Conservation (phyloP, 805 yeast genomes). For the Dipodascus geniculatus region DNA sequence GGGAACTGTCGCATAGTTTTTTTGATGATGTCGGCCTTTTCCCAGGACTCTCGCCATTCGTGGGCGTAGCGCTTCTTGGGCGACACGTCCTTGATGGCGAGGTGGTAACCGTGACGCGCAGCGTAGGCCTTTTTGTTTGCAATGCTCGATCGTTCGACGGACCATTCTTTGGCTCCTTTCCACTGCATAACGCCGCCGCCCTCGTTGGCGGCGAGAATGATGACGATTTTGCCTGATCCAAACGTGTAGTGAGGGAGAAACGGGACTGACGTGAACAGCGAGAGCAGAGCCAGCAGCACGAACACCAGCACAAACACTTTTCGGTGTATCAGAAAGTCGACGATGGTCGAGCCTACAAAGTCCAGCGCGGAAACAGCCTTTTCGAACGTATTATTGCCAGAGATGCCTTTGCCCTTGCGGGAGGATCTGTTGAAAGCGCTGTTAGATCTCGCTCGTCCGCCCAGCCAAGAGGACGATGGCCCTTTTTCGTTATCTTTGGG, state of each 20-base stretch:
- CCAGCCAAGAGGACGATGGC: not conserved
- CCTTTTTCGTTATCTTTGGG: not conserved
- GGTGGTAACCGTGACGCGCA: conserved; percentile 75
- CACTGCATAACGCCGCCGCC: conserved; percentile 96
- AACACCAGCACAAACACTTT: conserved; percentile 20
- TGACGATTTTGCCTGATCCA: conserved; percentile 36
- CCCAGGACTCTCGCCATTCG: conserved; percentile 98
- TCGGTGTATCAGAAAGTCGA: conserved; percentile 8
- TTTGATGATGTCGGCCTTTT: conserved; percentile 81
- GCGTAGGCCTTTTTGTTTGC: conserved; percentile 85
- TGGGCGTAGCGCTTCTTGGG: conserved; percentile 81
- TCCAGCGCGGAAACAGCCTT: not conserved
- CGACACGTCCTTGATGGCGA: conserved; percentile 82
- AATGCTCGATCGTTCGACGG: conserved; percentile 81
- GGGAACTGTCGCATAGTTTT: conserved; percentile 95
- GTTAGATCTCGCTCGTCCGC: not conserved
- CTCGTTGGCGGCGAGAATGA: conserved; percentile 87
- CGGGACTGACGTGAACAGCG: conserved; percentile 27
- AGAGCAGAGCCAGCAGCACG: conserved; percentile 16
- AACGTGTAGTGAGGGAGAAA: conserved; percentile 24
- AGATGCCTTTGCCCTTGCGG: not conserved
- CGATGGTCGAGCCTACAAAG: not conserved
- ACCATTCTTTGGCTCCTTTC: conserved; percentile 98
- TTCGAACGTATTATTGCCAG: not conserved
- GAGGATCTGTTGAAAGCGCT: not conserved